A percentile compares a stretch with the other conserved stretches of the same genome.
These are phyloP conservation scores for Plasmodium coatneyi DNA, from an alignment of 169 alveolate species.

Conservation along the genomic window DNA sequence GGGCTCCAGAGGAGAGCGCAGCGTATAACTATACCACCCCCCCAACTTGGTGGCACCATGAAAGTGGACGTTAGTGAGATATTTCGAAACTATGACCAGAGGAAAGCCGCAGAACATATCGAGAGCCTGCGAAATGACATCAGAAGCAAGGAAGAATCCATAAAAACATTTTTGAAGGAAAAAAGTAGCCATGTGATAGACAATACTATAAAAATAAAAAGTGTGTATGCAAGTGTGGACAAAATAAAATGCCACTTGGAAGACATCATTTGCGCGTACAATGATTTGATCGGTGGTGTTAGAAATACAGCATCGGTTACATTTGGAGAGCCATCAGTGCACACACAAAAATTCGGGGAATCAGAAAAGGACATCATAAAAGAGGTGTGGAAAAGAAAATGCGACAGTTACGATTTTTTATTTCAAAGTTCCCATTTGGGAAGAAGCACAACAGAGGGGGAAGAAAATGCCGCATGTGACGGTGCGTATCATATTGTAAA, in stretches of 20 bases:
- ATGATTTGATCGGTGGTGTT: slow-evolving; percentile 24
- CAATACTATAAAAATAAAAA: slow-evolving; percentile 70
- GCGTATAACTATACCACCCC: background rate
- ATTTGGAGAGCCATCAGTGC: slow-evolving; percentile 14
- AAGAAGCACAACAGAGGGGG: background rate
- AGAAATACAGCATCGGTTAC: background rate
- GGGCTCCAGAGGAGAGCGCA: background rate
- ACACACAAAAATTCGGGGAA: slow-evolving; percentile 15
- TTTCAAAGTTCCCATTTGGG: slow-evolving; percentile 18
- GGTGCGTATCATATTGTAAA: slow-evolving; percentile 21
- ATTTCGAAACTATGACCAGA: slow-evolving; percentile 45
- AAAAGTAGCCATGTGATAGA: slow-evolving; percentile 50
- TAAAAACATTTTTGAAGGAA: slow-evolving; percentile 59
- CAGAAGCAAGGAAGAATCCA: slow-evolving; percentile 31
- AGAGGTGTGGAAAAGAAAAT: slow-evolving; percentile 58
- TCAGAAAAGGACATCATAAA: slow-evolving; percentile 41
- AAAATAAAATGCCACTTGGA: slow-evolving; percentile 44
- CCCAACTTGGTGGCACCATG: slow-evolving; percentile 2
- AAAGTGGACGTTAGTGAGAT: slow-evolving; percentile 35
- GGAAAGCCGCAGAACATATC: slow-evolving; percentile 25
- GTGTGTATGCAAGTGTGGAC: slow-evolving; percentile 69
- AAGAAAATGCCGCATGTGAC: background rate
- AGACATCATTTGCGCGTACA: slow-evolving; percentile 21
- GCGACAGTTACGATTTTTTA: slow-evolving; percentile 50
- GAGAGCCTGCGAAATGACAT: slow-evolving; percentile 21